Percentiles rank a stretch among this genome's conserved stretches.
Conservation (phyloP, 2,329 filamentous ascomycete genomes). For the Colletotrichum sp. region DNA sequence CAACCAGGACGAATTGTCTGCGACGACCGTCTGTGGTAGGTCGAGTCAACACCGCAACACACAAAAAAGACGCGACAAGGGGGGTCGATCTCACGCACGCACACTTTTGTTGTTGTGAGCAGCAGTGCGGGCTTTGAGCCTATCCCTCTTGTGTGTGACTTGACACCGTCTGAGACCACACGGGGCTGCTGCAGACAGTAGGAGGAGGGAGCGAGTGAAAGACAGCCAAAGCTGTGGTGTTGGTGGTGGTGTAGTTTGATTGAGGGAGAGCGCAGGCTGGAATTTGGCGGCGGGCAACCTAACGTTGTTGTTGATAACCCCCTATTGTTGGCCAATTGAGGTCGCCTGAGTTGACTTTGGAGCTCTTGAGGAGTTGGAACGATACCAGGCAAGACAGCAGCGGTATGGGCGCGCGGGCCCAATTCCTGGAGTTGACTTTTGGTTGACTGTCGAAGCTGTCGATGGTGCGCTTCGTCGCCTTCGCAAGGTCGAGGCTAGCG, state of each 20-base stretch:
- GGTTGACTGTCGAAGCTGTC: background rate
- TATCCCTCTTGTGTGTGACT: slow-evolving; percentile 4
- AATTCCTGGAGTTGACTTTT: background rate
- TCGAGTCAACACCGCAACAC: slow-evolving; percentile 10
- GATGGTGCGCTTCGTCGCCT: slow-evolving; percentile 5
- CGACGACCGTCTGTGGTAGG: slow-evolving; percentile 4
- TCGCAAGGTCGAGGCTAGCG: slow-evolving; percentile 9
- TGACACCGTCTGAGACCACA: slow-evolving; percentile 7
- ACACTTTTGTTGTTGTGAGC: slow-evolving; percentile 9
- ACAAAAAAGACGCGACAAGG: slow-evolving; percentile 13
- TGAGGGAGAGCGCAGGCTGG: background rate
- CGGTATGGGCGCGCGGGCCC: background rate
- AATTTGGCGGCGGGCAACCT: background rate
- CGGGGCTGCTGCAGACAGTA: background rate
- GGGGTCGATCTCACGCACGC: background rate
- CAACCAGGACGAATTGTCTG: background rate
- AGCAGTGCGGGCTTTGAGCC: slow-evolving; percentile 15
- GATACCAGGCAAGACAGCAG: background rate
- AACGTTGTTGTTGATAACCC: background rate
- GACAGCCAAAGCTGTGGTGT: background rate
- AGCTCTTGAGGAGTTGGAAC: background rate
- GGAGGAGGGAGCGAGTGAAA: background rate
- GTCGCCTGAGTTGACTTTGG: background rate
- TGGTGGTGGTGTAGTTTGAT: background rate
- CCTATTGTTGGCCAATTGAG: slow-evolving; percentile 6